phyloP scores from a whole-genome alignment of 1,284 basidiomycete genomes.

The Peniophora sp. region DNA sequence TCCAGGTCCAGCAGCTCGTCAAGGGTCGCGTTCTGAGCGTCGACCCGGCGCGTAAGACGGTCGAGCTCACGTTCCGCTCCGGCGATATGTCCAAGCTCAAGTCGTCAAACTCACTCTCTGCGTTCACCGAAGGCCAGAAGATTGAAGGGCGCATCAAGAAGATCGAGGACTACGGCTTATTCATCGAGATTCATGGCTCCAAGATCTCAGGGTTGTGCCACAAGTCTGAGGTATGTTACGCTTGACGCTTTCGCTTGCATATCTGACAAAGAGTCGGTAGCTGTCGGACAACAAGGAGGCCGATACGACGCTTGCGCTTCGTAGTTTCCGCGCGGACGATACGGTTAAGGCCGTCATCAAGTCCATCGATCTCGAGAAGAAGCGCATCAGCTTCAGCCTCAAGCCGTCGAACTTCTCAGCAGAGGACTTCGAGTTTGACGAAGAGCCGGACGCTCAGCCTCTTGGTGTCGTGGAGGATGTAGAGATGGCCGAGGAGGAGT shows the following conservation, averaged over 20 bases:
- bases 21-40: conserved; percentile 78
- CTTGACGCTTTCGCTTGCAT: conserved; percentile 1
- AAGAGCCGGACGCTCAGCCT: conserved; percentile 20
- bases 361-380: conserved; percentile 66
- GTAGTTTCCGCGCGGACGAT: conserved; percentile 84
- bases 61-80: conserved; percentile 84
- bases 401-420: conserved; percentile 83
- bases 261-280: conserved; percentile 26
- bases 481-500: conserved; percentile 15
- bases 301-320: conserved; percentile 71
- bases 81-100: conserved; percentile 35
- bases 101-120: conserved; percentile 37
- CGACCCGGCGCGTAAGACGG: conserved; percentile 60
- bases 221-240: conserved; percentile 72
- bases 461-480: conserved; percentile 23
- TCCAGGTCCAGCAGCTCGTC: conserved; percentile 79
- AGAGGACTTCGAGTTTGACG: conserved; percentile 36
- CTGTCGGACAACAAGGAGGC: conserved; percentile 80
- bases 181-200: conserved; percentile 81
- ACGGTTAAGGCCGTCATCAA: conserved; percentile 76
- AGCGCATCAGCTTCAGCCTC: conserved; percentile 79
- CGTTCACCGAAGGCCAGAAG: conserved; percentile 71
- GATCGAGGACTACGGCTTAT: conserved; percentile 86
- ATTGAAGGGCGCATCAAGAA: conserved; percentile 69
- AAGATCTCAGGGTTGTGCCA: conserved; percentile 90